phyloP scores from a whole-genome alignment of 202 grass and related monocot species.

The Hordeum pubiflorum region DNA sequence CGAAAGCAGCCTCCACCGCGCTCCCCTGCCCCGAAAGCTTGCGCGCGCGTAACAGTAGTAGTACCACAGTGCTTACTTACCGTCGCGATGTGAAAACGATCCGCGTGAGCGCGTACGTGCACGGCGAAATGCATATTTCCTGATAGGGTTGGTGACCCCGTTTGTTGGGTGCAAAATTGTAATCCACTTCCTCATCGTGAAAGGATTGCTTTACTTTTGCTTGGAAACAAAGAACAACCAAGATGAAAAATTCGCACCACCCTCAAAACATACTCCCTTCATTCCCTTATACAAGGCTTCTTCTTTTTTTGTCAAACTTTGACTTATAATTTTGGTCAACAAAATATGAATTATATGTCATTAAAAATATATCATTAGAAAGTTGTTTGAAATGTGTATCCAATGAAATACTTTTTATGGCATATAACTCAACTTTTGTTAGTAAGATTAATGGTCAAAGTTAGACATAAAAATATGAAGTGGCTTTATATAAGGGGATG shows the following conservation, averaged over 20 bases:
- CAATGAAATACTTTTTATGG: too few species aligned
- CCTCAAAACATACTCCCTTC: not conserved
- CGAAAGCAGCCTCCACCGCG: not conserved
- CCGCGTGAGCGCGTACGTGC: not conserved
- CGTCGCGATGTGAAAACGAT: not conserved
- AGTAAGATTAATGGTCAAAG: too few species aligned
- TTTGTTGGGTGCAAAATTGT: not conserved
- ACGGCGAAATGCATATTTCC: not conserved
- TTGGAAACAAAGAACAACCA: not conserved
- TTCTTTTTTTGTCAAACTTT: too few species aligned
- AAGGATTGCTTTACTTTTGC: not conserved
- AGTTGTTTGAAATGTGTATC: too few species aligned
- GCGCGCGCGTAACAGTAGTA: not conserved
- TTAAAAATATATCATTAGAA: too few species aligned
- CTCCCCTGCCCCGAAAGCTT: not conserved
- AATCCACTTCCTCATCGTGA: not conserved
- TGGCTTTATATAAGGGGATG: too few species aligned
- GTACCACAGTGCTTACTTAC: not conserved
- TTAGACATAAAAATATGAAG: too few species aligned
- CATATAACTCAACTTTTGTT: too few species aligned
- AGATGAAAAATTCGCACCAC: not conserved
- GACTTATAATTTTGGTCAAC: too few species aligned
- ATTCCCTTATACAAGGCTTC: too few species aligned
- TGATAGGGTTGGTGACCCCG: not conserved
- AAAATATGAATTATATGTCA: too few species aligned